phyloP scores from a whole-genome alignment of 352 stramenopile species.

The Pythium plurisporium region DNA sequence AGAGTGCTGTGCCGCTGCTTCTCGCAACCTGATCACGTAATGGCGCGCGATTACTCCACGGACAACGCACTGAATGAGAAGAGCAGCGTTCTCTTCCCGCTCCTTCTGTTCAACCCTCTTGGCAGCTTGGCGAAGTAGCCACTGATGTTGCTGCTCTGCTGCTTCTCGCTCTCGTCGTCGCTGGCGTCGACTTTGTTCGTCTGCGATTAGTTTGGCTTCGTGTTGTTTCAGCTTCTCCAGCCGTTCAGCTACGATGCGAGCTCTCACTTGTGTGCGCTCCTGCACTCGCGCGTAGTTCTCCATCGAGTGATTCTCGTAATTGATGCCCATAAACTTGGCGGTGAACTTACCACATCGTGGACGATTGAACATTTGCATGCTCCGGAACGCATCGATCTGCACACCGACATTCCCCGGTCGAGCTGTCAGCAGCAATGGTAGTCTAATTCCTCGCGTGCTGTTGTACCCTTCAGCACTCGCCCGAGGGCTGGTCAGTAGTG shows the following conservation, averaged over 20 bases:
- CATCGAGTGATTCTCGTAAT: conserved; percentile 63
- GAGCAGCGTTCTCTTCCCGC: conserved; percentile 33
- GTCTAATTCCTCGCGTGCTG: conserved; percentile 24
- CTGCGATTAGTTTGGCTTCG: conserved; percentile 38
- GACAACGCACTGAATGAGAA: conserved; percentile 34
- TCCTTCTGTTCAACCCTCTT: conserved; percentile 44
- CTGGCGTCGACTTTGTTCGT: conserved; percentile 35
- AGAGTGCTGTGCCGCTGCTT: conserved; percentile 9
- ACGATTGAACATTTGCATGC: conserved; percentile 50
- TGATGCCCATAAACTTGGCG: conserved; percentile 54
- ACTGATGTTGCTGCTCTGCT: conserved; percentile 39
- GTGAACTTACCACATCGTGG: conserved; percentile 65
- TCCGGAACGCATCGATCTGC: conserved; percentile 67
- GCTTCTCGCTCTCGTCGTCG: conserved; percentile 38
- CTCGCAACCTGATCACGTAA: conserved; percentile 6
- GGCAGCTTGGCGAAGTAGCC: conserved; percentile 39
- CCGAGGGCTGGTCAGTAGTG: neutral
- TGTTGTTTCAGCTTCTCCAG: conserved; percentile 40
- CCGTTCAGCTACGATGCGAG: conserved; percentile 39
- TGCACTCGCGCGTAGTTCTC: conserved; percentile 66
- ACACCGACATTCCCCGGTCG: conserved; percentile 71
- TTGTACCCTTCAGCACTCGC: too few relatives aligned
- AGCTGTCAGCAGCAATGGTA: conserved; percentile 37
- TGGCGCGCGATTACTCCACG: conserved; percentile 34
- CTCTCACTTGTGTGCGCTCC: conserved; percentile 44